Evolutionary conservation across 192 early-diverging fungal genomes (phyloP).

Genomic region (Physocladia obscura): DNA sequence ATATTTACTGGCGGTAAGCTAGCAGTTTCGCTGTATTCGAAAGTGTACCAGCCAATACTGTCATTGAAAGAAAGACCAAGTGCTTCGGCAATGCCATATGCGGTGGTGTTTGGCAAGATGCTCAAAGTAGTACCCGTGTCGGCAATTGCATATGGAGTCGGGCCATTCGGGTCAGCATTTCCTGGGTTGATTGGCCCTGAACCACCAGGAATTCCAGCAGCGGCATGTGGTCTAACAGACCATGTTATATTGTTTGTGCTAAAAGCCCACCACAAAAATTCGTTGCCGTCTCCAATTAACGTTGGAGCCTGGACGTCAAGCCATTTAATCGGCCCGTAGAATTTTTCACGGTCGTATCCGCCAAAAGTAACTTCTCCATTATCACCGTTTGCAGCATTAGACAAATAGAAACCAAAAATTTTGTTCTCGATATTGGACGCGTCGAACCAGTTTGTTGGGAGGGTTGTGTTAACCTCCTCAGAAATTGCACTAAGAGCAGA

Average conservation of each 20-base stretch:
- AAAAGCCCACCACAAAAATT: background rate
- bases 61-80: too few species aligned
- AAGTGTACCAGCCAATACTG: too few species aligned
- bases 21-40: too few species aligned
- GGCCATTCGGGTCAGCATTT: background rate
- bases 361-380: conserved; percentile 56
- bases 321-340: conserved; percentile 47
- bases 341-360: conserved; percentile 48
- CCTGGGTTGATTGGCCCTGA: background rate
- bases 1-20: too few species aligned
- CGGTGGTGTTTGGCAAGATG: background rate
- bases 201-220: background rate
- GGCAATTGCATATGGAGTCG: background rate
- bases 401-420: conserved; percentile 53
- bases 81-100: background rate
- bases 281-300: background rate
- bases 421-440: conserved; percentile 24
- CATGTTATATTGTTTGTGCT: too few species aligned
- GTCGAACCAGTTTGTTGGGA: conserved; percentile 35
- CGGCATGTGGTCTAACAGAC: background rate
- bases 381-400: conserved; percentile 33
- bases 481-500: conserved; percentile 22
- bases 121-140: conserved; percentile 17
- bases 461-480: background rate
- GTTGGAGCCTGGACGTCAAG: background rate